A percentile compares a stretch with the other conserved stretches of the same genome.
Evolutionary conservation across 768 basidiomycete genomes (phyloP).

Genomic region (Floccularia luteovirens): DNA sequence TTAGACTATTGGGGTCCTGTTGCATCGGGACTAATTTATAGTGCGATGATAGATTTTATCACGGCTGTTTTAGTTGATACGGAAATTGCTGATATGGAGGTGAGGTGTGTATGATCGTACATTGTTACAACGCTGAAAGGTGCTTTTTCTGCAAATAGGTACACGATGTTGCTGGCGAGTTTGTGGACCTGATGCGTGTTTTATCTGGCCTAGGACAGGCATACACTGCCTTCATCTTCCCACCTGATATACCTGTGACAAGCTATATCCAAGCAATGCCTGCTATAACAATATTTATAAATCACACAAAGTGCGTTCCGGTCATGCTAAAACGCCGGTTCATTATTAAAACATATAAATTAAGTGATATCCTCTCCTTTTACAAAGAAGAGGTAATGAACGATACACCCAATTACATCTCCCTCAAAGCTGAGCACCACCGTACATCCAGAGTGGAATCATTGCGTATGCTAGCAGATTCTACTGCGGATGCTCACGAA

Average conservation of each 20-base stretch:
- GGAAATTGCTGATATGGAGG: background rate
- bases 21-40: background rate
- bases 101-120: background rate
- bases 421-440: conserved; percentile 17
- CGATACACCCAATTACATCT: conserved; percentile 26
- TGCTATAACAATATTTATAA: background rate
- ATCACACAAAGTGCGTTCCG: background rate
- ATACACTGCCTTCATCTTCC: background rate
- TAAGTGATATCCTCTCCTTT: conserved; percentile 30
- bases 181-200: background rate
- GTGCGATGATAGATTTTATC: background rate
- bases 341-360: background rate
- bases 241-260: background rate
- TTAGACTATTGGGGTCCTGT: background rate
- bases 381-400: conserved; percentile 29
- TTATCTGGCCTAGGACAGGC: background rate
- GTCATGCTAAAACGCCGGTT: no score
- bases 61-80: background rate
- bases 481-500: conserved; percentile 15
- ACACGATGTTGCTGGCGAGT: background rate
- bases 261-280: background rate
- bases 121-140: background rate
- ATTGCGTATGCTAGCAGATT: conserved; percentile 13
- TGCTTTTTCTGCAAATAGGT: background rate
- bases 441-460: conserved; percentile 17